phyloP scores from a whole-genome alignment of 331 rosid species.

The Acacia concinna region DNA sequence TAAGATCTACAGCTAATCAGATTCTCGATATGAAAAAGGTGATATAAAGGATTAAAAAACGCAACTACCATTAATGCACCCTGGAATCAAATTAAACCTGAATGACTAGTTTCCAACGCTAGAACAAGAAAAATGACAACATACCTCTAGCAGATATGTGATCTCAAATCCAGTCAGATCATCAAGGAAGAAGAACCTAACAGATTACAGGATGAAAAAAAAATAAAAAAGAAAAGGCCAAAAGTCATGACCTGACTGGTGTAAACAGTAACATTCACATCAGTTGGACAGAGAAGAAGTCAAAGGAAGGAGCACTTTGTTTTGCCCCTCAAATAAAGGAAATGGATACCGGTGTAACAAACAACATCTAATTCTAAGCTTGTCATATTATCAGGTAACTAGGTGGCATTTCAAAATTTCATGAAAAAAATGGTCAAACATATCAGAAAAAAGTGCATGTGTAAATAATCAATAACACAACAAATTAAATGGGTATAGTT shows the following conservation, averaged over 20 bases:
- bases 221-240: neutral
- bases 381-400: neutral
- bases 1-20: neutral
- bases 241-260: conserved; percentile 16
- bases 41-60: conserved; percentile 8
- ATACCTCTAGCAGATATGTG: conserved; percentile 75
- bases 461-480: neutral
- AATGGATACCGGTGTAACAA: neutral
- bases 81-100: conserved; percentile 22
- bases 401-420: neutral
- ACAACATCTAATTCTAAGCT: neutral
- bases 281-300: neutral
- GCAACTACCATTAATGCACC: conserved; percentile 12
- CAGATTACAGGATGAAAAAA: conserved; percentile 8
- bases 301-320: neutral
- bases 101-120: conserved; percentile 8
- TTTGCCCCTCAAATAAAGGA: neutral
- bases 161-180: conserved; percentile 90
- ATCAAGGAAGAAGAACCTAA: conserved; percentile 94
- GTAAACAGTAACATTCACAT: conserved; percentile 18
- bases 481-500: neutral
- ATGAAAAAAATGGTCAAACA: neutral
- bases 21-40: conserved; percentile 7
- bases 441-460: neutral
- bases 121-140: conserved; percentile 17